Evolutionary conservation across 1,284 basidiomycete genomes (phyloP), one percentile per base, ranked within the genome.

Genomic region (Ustilago nuda): DNA sequence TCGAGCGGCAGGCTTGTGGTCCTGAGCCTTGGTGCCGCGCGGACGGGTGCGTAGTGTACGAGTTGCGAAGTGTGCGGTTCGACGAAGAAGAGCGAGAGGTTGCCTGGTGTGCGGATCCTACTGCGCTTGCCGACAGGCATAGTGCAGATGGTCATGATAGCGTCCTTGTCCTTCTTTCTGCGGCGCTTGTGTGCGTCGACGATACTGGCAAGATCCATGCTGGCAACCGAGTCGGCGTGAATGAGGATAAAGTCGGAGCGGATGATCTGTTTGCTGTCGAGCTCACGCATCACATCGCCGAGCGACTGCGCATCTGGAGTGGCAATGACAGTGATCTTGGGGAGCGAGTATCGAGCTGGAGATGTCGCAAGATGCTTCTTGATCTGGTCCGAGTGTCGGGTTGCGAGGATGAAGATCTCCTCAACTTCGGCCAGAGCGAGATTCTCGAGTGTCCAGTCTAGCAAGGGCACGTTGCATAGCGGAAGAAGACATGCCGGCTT

Each of bases 401-500:
- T 87, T 91, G 96, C 76, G 73, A 98, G 92, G 62, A 99, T 92
- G 86, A 98, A 96, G 71, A 98, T 93, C 87, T 98, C 93, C 83
- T 95, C 92, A 52, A 98, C 95, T 60, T 94, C 94, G 37, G 94
- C 94, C 19, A 95, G 89, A 36, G 93, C 92, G 53, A 99, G 90
- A 83, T 92, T 92, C 87, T 99, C 96, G 73, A 99, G 92, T 2
- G 96, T 98, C 94, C 95, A 98, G 80, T 94, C 92, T 36, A 99
- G 89, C 39, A 99, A 88, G 4, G 95, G 93, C 1, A 93, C 92
- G 85, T 96, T 96, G 87, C 95, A 95, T 73, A 99, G 90, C 0
- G 96, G 96, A 23, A 99, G 89, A 11, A 99, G 89, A 87, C 94
- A 96, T 62, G 62, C 41, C 8, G 81, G 82, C 17, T 55, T 66